phyloP scores from a whole-genome alignment of 2,329 filamentous ascomycete genomes.

The Claviceps africana region DNA sequence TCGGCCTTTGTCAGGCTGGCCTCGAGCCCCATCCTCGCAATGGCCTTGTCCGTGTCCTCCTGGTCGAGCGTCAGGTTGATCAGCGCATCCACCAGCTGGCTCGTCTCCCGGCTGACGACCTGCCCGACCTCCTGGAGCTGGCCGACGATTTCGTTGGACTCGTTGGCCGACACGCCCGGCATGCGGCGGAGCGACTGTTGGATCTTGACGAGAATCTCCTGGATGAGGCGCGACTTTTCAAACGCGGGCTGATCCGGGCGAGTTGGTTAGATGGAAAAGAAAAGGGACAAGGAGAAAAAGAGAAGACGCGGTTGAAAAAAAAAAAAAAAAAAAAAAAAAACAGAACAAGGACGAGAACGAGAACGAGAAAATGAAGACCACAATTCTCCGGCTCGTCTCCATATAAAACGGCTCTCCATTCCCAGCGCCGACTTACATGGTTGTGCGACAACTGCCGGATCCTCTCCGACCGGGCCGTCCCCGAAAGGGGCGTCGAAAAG shows the following conservation, averaged over 20 bases:
- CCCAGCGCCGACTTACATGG: slow-evolving; percentile 19
- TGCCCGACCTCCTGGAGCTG: slow-evolving; percentile 24
- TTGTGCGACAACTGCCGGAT: slow-evolving; percentile 26
- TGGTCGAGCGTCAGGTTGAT: slow-evolving; percentile 23
- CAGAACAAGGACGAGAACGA: not conserved
- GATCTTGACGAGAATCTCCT: slow-evolving; percentile 23
- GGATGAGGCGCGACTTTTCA: slow-evolving; percentile 18
- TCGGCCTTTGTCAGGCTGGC: slow-evolving; percentile 22
- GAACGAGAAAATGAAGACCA: too few species aligned
- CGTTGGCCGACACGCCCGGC: slow-evolving; percentile 22
- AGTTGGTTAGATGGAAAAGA: not conserved
- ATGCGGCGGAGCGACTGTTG: slow-evolving; percentile 26
- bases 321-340: not conserved
- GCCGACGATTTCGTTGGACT: slow-evolving; percentile 20
- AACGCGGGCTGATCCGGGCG: slow-evolving; percentile 24
- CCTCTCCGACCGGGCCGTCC: slow-evolving; percentile 20
- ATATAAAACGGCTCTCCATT: too few species aligned
- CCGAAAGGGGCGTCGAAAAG: slow-evolving; percentile 25
- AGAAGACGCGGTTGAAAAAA: not conserved
- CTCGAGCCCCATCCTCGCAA: slow-evolving; percentile 25
- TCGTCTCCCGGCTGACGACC: slow-evolving; percentile 24
- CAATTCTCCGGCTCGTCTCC: too few species aligned
- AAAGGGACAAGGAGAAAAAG: not conserved
- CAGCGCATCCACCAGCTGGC: slow-evolving; percentile 24
- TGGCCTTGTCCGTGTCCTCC: slow-evolving; percentile 24